Conservation (phyloP, 1,139 yeast species). For the Taphrina flavorubra region DNA sequence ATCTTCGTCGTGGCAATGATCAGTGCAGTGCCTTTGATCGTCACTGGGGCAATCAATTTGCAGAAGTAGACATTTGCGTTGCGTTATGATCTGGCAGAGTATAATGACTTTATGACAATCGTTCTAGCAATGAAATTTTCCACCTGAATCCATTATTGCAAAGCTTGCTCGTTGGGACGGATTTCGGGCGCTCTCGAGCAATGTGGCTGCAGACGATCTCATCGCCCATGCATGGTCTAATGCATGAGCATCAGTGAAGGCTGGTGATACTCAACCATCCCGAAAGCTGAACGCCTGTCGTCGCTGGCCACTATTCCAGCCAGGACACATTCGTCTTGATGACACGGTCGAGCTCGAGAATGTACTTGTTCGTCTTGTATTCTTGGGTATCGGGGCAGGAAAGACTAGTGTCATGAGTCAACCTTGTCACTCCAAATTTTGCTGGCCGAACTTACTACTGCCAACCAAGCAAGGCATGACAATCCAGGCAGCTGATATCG, state of each 20-base stretch:
- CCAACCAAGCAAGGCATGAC: constrained; percentile 24
- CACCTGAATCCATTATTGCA: not conserved
- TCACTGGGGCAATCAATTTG: constrained; percentile 5
- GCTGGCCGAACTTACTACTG: not conserved
- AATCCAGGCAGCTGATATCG: constrained; percentile 19
- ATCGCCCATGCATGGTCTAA: too few species aligned
- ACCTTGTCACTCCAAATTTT: not conserved
- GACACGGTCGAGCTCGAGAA: constrained; percentile 8
- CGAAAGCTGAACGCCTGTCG: too few species aligned
- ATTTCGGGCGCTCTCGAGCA: too few species aligned
- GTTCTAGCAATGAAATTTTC: not conserved
- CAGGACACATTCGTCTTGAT: constrained; percentile 20
- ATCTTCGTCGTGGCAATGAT: constrained; percentile 6
- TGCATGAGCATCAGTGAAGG: too few species aligned
- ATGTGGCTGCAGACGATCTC: too few species aligned
- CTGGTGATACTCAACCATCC: too few species aligned
- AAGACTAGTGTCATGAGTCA: not conserved
- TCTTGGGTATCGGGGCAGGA: constrained; percentile 10
- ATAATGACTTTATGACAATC: not conserved
- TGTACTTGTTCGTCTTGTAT: constrained; percentile 15
- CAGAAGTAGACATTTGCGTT: not conserved
- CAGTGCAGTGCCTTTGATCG: constrained; percentile 1
- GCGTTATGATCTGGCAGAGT: not conserved
- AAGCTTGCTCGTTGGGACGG: too few species aligned
- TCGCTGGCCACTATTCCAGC: not conserved